Evolutionary conservation across 2,329 filamentous ascomycete species (phyloP).

Genomic region (Coleophoma crateriformis): DNA sequence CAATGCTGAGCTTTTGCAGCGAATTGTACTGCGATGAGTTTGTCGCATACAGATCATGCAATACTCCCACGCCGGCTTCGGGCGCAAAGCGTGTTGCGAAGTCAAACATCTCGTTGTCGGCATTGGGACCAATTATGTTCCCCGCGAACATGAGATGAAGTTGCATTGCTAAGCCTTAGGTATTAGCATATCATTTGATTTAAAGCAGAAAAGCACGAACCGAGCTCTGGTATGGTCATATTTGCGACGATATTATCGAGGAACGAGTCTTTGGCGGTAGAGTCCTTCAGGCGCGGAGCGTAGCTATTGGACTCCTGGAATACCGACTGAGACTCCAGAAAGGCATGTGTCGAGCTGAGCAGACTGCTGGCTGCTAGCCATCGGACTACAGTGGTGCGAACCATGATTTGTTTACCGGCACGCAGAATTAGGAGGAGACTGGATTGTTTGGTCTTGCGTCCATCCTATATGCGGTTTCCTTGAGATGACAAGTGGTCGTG

Average conservation of each 20-base stretch:
- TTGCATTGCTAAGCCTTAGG: slow-evolving; percentile 28
- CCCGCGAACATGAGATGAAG: slow-evolving; percentile 38
- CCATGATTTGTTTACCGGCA: too few species aligned
- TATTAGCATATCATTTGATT: background rate
- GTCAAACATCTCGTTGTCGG: slow-evolving; percentile 32
- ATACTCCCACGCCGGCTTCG: slow-evolving; percentile 31
- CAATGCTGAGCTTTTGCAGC: slow-evolving; percentile 31
- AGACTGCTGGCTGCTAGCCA: background rate
- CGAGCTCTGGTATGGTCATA: slow-evolving; percentile 11
- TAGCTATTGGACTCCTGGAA: background rate
- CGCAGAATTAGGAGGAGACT: too few species aligned
- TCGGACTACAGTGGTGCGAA: background rate
- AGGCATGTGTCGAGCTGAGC: background rate
- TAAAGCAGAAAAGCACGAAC: slow-evolving; percentile 1
- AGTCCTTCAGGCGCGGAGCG: background rate
- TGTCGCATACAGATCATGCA: slow-evolving; percentile 38
- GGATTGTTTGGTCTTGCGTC: too few species aligned
- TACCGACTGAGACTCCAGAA: background rate
- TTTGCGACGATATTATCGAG: slow-evolving; percentile 10
- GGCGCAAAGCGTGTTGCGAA: slow-evolving; percentile 23
- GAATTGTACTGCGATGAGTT: slow-evolving; percentile 37
- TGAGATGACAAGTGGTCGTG: too few species aligned
- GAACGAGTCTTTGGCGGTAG: slow-evolving; percentile 4
- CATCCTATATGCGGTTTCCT: too few species aligned
- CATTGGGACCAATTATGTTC: slow-evolving; percentile 32